Base-by-base conservation (phyloP, 768 basidiomycete species). In the Lactifluus subvellereus region DNA sequence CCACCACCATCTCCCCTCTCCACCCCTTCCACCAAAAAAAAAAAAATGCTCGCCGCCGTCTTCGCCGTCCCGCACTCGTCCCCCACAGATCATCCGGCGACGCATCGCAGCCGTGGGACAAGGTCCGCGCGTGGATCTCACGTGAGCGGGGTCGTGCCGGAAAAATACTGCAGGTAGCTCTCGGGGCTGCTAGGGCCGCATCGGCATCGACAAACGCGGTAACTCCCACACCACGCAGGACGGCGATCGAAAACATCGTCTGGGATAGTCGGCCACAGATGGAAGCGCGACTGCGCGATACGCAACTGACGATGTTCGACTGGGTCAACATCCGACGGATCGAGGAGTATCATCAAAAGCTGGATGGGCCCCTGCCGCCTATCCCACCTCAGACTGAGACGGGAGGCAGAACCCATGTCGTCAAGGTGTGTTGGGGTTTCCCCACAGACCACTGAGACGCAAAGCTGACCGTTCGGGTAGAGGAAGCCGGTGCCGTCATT, bases 81-180 rank as follows among this genome's bases (percentile, higher is more conserved):
- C 11, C 63, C 30, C 33, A 58, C 48, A 37, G 49, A 60, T 27
- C 58, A 48, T 50, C 63, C 3, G 16, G 53, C 48, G 59, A 64
- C 59, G 40, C 54, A 22, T 42, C 63, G 49, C 63, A 54, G 35
- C 33, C 58, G 9, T 64, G 63, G 63, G 40, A 38, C 27, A 64
- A 60, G 48, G 58, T 64, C 58, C 59, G 63, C 59, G 63, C 63
- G 58, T 64, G 63, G 63, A 35, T 64, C 58, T 64, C 63, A 64
- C 63, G 63, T 49, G 63, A 64, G 40, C 63, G 63, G 33, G 59
- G 59, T 18, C 63, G 63, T 14, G 63, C 63, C 20, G 63, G 63
- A 35, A 64, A 27, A 42, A 33, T 64, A 45, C 54, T 64, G 9
- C 59, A 51, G n/a, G 33, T 60, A 32, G 63, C 63, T 27, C 63